Evolutionary conservation across 1,139 yeast genomes (phyloP), one percentile per base, ranked within the genome.

Genomic region (Debaryomyces coudertii): DNA sequence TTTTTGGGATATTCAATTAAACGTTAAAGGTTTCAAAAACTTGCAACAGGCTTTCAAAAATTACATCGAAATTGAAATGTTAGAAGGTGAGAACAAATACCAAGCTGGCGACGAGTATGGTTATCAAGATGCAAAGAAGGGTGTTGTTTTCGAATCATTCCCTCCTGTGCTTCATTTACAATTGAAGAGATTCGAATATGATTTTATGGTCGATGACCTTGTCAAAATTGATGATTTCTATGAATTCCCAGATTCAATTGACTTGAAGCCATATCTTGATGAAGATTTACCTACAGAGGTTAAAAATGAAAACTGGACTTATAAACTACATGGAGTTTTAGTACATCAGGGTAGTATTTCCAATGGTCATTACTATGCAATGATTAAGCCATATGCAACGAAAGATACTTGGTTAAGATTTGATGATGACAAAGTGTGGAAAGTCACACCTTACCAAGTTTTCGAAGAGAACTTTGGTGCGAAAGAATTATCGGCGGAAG

Each of bases 341-440:
- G 98, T 93, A 5, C 99, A 93, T 62, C 87, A 92, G 44, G 99
- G 99, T 50, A 96, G 92, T 60, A 85, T 93, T 45, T 88, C 96
- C 18, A 89, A 93, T 44, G 99, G 99, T 20, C 99, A 93, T 62
- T 93, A 93, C 64, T 93, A 93, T 62, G 95, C 99, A 0, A 79
- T 93, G 82, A 84, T 95, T 46, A 90, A 86, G 62, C 98, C 99
- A 2, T 77, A 77, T 30, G 72, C 80, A 1, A 44, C 57, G 7
- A 79, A 79, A 36, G 82, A 84, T 46, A 71, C 81, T 18, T 95
- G 99, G 99, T 85, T 80, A 62, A 79, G 93, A 60, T 93, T 92
- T 71, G 99, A 93, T 63, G 99, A 93, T 63, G 99, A 93, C 58
- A 82, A 85, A 50, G 99, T 95, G 33, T 88, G 96, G 77, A 81